These are phyloP conservation scores for Scleromitrula shiraiana DNA, from an alignment of 2,329 filamentous ascomycete genomes.

Conservation along the genomic window DNA sequence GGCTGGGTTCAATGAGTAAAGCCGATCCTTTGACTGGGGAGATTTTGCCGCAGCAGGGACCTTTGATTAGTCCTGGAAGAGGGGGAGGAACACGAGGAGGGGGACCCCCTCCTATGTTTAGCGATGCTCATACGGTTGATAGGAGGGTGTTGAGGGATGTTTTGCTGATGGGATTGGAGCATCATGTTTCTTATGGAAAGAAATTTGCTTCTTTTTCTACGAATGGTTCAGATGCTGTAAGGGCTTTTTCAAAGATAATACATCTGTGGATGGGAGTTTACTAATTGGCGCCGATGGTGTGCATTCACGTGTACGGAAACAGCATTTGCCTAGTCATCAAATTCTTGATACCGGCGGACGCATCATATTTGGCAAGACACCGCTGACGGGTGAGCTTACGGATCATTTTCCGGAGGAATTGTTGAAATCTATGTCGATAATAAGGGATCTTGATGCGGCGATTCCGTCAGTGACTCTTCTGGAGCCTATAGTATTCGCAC, in stretches of 20 bases:
- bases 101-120: not conserved
- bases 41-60: not conserved
- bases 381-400: slow-evolving; percentile 23
- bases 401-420: no score
- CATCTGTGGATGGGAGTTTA: slow-evolving; percentile 11
- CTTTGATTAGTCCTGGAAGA: no score
- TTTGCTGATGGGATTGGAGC: slow-evolving; percentile 36
- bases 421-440: no score
- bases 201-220: not conserved
- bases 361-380: slow-evolving; percentile 34
- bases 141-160: slow-evolving; percentile 33
- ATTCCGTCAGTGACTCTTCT: no score
- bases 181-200: slow-evolving; percentile 27
- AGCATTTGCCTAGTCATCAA: slow-evolving; percentile 26
- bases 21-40: not conserved
- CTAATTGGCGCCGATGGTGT: not conserved
- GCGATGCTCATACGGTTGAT: not conserved
- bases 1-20: not conserved
- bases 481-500: no score
- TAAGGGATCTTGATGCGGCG: no score
- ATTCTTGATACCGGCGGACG: slow-evolving; percentile 32
- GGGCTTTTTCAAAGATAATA: slow-evolving; percentile 29
- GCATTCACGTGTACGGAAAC: not conserved
- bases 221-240: slow-evolving; percentile 12
- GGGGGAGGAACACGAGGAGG: no score